These are phyloP conservation scores for Talaromyces liani DNA, from an alignment of 495 filamentous ascomycete species.

Conservation along the genomic window DNA sequence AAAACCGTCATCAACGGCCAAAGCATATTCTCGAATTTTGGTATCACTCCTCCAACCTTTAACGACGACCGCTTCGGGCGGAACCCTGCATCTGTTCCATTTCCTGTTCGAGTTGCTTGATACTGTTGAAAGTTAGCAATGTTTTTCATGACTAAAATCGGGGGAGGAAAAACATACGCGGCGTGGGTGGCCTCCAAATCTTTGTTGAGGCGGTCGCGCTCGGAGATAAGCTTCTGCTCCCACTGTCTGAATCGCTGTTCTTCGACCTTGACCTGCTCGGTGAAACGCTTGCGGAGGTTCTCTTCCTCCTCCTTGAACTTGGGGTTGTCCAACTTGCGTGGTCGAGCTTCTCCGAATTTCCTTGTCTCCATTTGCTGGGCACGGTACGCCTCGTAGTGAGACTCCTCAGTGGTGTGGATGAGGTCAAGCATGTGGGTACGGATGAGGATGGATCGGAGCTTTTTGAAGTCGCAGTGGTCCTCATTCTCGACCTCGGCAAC, in stretches of 20 bases:
- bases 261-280: conserved; percentile 99
- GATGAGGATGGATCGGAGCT: conserved; percentile 96
- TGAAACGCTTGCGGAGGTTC: conserved; percentile 95
- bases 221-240: conserved; percentile 99
- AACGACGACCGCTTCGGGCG: conserved; percentile 92
- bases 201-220: conserved; percentile 98
- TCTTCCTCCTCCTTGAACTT: conserved; percentile 99
- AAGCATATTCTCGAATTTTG: conserved; percentile 12
- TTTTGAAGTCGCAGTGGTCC: conserved; percentile 99
- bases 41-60: conserved; percentile 23
- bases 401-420: conserved; percentile 98
- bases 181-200: conserved; percentile 96
- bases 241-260: conserved; percentile 97
- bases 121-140: conserved; percentile 42
- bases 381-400: conserved; percentile 98
- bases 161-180: conserved; percentile 46
- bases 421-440: conserved; percentile 99
- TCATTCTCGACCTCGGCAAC: conserved; percentile 99
- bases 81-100: conserved; percentile 90
- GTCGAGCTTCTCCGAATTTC: conserved; percentile 96
- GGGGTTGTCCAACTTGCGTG: conserved; percentile 97
- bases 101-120: conserved; percentile 91
- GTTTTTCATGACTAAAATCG: background rate
- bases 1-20: conserved; percentile 14
- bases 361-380: conserved; percentile 99